Percentiles rank a stretch among this genome's conserved stretches.
These are phyloP conservation scores for Pseudocercospora cruenta DNA, from an alignment of 2,329 filamentous ascomycete species.

Conservation along the genomic window DNA sequence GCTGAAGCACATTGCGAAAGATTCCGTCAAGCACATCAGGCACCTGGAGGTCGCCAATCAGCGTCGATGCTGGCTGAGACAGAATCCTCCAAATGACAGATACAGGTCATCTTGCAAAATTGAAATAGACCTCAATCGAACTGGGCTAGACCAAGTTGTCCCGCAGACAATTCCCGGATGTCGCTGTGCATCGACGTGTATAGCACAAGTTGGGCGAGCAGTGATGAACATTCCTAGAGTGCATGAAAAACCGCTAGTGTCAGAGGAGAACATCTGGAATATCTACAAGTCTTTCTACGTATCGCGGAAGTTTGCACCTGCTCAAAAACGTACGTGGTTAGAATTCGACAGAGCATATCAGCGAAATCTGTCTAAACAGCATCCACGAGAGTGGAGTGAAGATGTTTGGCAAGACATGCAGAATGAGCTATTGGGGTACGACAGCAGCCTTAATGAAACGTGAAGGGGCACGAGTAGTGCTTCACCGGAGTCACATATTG, in stretches of 20 bases:
- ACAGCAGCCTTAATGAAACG: not conserved
- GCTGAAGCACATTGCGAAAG: not conserved
- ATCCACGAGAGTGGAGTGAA: not conserved
- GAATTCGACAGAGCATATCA: constrained; percentile 10
- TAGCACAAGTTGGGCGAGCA: not conserved
- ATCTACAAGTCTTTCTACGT: constrained; percentile 14
- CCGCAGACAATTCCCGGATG: not conserved
- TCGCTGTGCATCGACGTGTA: not conserved
- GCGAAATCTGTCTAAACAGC: not conserved
- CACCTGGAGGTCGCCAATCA: not conserved
- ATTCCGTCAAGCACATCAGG: not conserved
- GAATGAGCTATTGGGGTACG: not conserved
- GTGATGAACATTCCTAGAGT: constrained; percentile 5
- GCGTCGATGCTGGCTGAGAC: not conserved
- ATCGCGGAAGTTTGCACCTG: not conserved
- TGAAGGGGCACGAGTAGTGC: not conserved
- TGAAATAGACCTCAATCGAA: not conserved
- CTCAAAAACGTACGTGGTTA: constrained; percentile 2
- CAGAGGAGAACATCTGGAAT: constrained; percentile 9
- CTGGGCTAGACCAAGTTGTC: not conserved
- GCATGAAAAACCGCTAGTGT: constrained; percentile 4
- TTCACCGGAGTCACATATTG: not conserved
- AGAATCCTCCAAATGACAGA: not conserved
- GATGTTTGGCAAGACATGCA: constrained; percentile 2
- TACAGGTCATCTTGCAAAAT: not conserved